phyloP scores from a whole-genome alignment of 306 rosid genomes.

The Biancaea sappan region DNA sequence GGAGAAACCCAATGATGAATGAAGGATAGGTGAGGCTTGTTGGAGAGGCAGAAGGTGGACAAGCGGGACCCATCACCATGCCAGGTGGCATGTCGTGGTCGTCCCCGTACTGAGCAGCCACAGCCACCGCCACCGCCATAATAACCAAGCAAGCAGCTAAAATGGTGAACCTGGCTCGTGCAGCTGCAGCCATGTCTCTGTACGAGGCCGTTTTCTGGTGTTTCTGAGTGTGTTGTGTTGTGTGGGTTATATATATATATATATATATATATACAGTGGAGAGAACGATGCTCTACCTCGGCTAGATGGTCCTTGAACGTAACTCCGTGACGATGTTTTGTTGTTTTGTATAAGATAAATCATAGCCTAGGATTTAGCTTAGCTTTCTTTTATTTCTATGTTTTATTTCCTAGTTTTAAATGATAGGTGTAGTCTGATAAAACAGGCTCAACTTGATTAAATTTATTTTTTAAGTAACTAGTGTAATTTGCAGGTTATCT shows the following conservation, averaged over 20 bases:
- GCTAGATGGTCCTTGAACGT: not conserved
- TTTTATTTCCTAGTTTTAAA: not conserved
- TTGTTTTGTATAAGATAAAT: not conserved
- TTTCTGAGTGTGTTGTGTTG: not conserved
- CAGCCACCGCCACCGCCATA: conserved; percentile 27
- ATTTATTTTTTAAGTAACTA: no score
- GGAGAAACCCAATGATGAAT: conserved; percentile 19
- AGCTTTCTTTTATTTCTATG: not conserved
- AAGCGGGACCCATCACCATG: conserved; percentile 5
- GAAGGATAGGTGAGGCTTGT: conserved; percentile 34
- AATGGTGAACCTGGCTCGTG: not conserved
- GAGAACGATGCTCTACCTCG: not conserved
- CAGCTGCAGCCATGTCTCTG: not conserved
- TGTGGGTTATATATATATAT: not conserved
- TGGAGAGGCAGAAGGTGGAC: not conserved
- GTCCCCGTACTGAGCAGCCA: conserved; percentile 27
- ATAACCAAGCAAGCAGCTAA: conserved; percentile 36
- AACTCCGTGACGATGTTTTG: not conserved
- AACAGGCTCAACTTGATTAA: no score
- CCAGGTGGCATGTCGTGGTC: not conserved
- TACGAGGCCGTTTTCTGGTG: not conserved
- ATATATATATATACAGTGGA: not conserved
- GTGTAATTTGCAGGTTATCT: no score
- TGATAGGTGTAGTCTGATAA: no score
- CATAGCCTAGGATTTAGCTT: not conserved